Percentiles rank a stretch among this genome's conserved stretches.
Conservation (phyloP, 768 basidiomycete species). For the Hypholoma sublateritium region DNA sequence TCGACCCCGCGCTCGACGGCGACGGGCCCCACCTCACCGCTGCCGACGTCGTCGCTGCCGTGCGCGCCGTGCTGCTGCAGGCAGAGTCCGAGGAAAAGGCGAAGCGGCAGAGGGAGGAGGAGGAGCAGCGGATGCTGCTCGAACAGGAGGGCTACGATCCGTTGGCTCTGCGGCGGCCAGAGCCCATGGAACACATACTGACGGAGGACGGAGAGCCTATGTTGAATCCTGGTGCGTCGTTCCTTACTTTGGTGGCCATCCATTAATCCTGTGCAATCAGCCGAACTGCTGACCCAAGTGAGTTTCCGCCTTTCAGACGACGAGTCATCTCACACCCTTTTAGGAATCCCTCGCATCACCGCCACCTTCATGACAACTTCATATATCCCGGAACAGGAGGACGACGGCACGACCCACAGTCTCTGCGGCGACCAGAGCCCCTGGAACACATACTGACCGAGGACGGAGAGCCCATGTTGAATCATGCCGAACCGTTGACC, state of each 20-base stretch:
- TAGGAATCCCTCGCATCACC: slow-evolving; percentile 72
- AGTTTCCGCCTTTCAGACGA: slow-evolving; percentile 10
- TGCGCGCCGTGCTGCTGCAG: slow-evolving; percentile 24
- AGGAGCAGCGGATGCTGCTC: slow-evolving; percentile 5
- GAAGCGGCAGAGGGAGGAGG: slow-evolving; percentile 13
- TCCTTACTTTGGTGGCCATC: not conserved
- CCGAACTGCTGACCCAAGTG: slow-evolving; percentile 66
- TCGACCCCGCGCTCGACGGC: slow-evolving; percentile 16
- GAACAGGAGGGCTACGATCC: not conserved
- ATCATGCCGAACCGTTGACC: too few species aligned
- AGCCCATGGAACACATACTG: slow-evolving; percentile 53
- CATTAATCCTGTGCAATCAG: slow-evolving; percentile 25
- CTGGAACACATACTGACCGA: too few species aligned
- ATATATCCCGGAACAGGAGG: too few species aligned
- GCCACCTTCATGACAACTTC: slow-evolving; percentile 45
- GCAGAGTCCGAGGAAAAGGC: slow-evolving; percentile 16
- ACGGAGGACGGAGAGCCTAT: slow-evolving; percentile 68
- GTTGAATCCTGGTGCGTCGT: slow-evolving; percentile 60
- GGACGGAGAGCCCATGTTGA: too few species aligned
- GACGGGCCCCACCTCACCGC: slow-evolving; percentile 18
- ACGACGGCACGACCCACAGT: too few species aligned
- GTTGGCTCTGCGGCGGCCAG: slow-evolving; percentile 24
- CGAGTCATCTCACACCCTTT: not conserved
- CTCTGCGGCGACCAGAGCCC: too few species aligned
- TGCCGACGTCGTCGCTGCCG: slow-evolving; percentile 24